Evolutionary conservation across 129 eudicot species (phyloP).

Genomic region (Pulicaria dysenterica): DNA sequence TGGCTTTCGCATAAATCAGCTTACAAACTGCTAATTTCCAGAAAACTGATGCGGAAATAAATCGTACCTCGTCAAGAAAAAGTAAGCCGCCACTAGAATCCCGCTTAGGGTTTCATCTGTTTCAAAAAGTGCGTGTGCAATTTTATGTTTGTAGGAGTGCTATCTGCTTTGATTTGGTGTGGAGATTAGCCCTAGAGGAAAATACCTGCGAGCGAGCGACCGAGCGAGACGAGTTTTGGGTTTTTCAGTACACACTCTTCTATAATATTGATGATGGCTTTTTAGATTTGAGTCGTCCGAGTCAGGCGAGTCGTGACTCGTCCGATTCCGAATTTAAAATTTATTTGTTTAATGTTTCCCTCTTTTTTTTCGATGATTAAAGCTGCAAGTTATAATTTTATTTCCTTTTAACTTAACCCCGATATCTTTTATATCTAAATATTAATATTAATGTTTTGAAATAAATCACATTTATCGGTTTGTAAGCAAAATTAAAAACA

Average conservation of each 20-base stretch:
- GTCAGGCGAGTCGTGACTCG: constrained; percentile 34
- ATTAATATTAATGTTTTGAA: too few species aligned
- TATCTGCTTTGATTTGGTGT: constrained; percentile 22
- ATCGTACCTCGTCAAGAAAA: constrained; percentile 21
- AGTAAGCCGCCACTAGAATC: constrained; percentile 24
- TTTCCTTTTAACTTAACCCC: neutral
- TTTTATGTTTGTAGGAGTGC: constrained; percentile 1
- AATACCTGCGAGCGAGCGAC: constrained; percentile 31
- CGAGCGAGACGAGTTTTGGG: constrained; percentile 39
- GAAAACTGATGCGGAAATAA: constrained; percentile 13
- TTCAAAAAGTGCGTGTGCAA: constrained; percentile 8
- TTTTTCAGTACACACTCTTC: constrained; percentile 32
- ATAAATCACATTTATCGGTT: too few species aligned
- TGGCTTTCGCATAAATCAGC: constrained; percentile 11
- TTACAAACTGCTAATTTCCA: constrained; percentile 10
- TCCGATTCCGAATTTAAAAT: constrained; percentile 25
- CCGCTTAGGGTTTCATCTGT: constrained; percentile 30
- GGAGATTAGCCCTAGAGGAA: constrained; percentile 35
- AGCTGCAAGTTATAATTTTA: neutral
- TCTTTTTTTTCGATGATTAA: constrained; percentile 3
- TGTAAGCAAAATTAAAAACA: too few species aligned
- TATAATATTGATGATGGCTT: constrained; percentile 33
- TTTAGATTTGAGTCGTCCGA: constrained; percentile 34
- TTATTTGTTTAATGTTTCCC: constrained; percentile 16
- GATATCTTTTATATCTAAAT: too few species aligned